A percentile compares a stretch with the other conserved stretches of the same genome.
These are phyloP conservation scores for Cydonia oblonga DNA, from an alignment of 331 rosid species.

Conservation along the genomic window DNA sequence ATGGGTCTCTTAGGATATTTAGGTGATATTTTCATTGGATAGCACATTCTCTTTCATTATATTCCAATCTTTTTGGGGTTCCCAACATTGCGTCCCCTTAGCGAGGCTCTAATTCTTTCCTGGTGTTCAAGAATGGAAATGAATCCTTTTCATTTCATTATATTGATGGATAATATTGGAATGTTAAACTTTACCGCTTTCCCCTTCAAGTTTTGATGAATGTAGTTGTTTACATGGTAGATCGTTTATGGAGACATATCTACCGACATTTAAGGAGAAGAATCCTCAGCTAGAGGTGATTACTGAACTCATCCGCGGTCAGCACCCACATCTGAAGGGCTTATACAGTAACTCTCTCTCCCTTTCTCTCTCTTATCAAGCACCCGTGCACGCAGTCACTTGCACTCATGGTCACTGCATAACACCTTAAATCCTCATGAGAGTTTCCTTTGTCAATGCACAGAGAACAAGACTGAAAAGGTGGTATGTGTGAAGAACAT, in stretches of 20 bases:
- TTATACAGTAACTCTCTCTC: constrained; percentile 47
- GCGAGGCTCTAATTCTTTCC: neutral
- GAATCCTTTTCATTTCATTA: neutral
- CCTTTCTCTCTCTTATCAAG: neutral
- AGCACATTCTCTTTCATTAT: neutral
- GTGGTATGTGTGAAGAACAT: constrained; percentile 77
- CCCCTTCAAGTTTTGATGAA: constrained; percentile 1
- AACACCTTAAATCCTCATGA: neutral
- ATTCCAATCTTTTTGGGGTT: too few relatives aligned
- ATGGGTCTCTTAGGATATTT: neutral
- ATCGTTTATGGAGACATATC: constrained; percentile 70
- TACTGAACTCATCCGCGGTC: constrained; percentile 81
- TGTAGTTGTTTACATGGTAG: constrained; percentile 24
- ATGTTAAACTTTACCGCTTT: neutral
- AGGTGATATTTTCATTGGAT: neutral
- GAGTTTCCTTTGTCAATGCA: constrained; percentile 13
- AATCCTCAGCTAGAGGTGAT: constrained; percentile 84
- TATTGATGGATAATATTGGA: neutral
- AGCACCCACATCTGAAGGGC: constrained; percentile 80
- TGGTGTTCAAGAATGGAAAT: neutral
- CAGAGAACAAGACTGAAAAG: constrained; percentile 57
- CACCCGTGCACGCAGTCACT: neutral
- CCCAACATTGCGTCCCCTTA: too few relatives aligned
- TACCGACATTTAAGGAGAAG: constrained; percentile 58
- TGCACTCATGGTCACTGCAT: neutral